Base-by-base conservation (phyloP, 768 basidiomycete genomes). In the Collybia sp. region DNA sequence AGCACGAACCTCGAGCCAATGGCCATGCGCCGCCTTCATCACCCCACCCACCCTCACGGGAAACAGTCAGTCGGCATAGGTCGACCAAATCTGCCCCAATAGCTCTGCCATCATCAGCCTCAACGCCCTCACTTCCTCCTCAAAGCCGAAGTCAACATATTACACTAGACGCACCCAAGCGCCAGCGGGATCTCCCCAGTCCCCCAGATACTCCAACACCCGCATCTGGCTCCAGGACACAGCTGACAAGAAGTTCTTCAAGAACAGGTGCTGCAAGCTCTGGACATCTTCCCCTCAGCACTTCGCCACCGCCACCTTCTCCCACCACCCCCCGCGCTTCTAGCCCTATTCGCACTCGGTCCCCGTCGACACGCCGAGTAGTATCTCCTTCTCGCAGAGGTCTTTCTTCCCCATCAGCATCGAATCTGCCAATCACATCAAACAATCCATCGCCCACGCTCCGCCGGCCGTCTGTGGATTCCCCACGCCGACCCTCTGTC, bases 131-230 rank as follows among this genome's bases (percentile, higher is more conserved):
- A 17, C 42, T 44, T 43, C 46, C 43, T 18, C 37, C 15, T 25
- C 37, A n/a, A 11, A 49, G 43, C 48, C 53, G 53, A 58, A 55
- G 39, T 35, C 12, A 37, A 49, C 51, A 17, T 44, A 49, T 45
- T 55, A 62, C 16, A 64, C 68, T 20, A 66, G 40, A 69, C 70
- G 30, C 62, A 67, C 17, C 67, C 30, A 62, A 64, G 50, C 60
- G 58, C 47, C 62, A 58, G 10, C 63, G 61, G 49, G 71, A 75
- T 40, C 58, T 69, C 25, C 66, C 69, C 25, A 72, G 68, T 44
- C 69, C 75, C 12, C 74, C 78, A 17, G 66, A 62, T 42, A 75
- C 76, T 8, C 78, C 79, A 11, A 75, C 70, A 20, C 75, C 77
- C 48, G 62, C 57, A 35, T 59, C 67, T 30, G 52, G 58, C 49